These are phyloP conservation scores for Mycena chlorophos DNA, from an alignment of 768 basidiomycete species.

Conservation along the genomic window DNA sequence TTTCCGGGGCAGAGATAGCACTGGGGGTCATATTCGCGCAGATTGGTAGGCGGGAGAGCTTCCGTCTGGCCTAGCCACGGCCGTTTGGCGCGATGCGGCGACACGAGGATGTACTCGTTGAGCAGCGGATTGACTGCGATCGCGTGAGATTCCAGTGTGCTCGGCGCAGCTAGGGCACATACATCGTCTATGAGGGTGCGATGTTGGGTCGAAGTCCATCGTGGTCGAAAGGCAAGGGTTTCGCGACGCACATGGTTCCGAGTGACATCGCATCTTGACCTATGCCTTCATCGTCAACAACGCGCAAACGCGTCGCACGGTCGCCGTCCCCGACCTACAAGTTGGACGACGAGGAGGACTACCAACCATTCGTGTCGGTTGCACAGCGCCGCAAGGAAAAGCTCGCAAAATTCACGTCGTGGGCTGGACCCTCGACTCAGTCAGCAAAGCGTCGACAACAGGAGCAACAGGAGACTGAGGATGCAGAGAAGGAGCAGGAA, in stretches of 20 bases:
- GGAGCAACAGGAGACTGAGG: slow-evolving; percentile 69
- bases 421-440: slow-evolving; percentile 56
- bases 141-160: background rate
- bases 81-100: slow-evolving; percentile 86
- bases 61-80: slow-evolving; percentile 93
- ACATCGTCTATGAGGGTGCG: slow-evolving; percentile 74
- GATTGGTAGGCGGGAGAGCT: slow-evolving; percentile 47
- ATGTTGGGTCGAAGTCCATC: slow-evolving; percentile 55
- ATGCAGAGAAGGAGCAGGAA: slow-evolving; percentile 81
- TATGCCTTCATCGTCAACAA: slow-evolving; percentile 47
- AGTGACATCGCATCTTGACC: background rate
- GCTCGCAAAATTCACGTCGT: slow-evolving; percentile 70
- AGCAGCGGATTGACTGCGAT: slow-evolving; percentile 76
- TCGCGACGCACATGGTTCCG: background rate
- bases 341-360: slow-evolving; percentile 66
- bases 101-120: slow-evolving; percentile 76
- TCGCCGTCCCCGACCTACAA: slow-evolving; percentile 62
- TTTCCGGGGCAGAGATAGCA: slow-evolving; percentile 94
- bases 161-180: slow-evolving; percentile 30
- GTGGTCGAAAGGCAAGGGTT: slow-evolving; percentile 18
- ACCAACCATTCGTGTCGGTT: slow-evolving; percentile 86
- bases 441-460: slow-evolving; percentile 54
- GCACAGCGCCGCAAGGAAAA: slow-evolving; percentile 81
- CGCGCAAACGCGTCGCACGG: slow-evolving; percentile 53
- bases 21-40: slow-evolving; percentile 65